Percentiles rank a stretch among this genome's conserved stretches.
phyloP scores from a whole-genome alignment of 805 yeast genomes.

The Tetrapisispora namnaoensis region DNA sequence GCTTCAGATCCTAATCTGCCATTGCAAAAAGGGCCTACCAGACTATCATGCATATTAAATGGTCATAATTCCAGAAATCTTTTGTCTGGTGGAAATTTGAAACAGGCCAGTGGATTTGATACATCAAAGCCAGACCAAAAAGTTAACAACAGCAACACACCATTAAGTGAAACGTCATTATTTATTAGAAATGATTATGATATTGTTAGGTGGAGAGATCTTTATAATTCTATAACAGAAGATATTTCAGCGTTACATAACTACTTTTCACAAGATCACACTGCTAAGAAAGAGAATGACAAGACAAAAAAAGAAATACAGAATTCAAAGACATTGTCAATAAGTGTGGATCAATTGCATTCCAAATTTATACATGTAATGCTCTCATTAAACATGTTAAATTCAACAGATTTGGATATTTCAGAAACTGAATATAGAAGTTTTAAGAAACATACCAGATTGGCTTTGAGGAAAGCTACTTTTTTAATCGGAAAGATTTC shows the following conservation, averaged over 20 bases:
- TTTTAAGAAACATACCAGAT: background rate
- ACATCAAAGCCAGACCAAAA: background rate
- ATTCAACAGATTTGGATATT: background rate
- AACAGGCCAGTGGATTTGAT: background rate
- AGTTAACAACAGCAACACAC: background rate
- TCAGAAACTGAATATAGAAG: background rate
- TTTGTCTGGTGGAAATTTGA: background rate
- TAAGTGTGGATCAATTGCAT: background rate
- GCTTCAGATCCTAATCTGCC: background rate
- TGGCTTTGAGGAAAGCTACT: background rate
- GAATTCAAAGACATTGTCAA: background rate
- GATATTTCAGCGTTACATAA: background rate
- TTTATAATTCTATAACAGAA: background rate
- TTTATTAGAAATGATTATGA: background rate
- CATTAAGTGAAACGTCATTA: background rate
- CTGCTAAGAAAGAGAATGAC: constrained; percentile 16
- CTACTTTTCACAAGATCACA: background rate
- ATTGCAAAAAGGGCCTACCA: background rate
- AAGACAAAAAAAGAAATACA: constrained; percentile 37
- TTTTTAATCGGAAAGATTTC: background rate
- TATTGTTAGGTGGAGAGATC: background rate
- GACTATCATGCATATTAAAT: background rate
- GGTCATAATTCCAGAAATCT: background rate
- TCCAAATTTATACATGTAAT: constrained; percentile 1
- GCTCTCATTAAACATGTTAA: constrained; percentile 1